Conservation (phyloP, 768 basidiomycete species). For the Mrakia gelida region DNA sequence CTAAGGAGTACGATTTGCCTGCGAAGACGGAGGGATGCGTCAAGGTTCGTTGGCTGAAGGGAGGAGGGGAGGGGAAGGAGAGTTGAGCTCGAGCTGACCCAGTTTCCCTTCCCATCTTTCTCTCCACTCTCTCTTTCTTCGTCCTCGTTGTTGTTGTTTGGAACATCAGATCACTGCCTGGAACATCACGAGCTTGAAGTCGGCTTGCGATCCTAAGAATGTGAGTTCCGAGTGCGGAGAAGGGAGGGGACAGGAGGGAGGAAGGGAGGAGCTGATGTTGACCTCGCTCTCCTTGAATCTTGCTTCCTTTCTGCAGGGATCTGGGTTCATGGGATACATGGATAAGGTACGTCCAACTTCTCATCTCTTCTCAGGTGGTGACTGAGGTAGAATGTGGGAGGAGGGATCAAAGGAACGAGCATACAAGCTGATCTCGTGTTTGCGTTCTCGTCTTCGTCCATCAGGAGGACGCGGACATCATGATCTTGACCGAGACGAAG, state of each 20-base stretch:
- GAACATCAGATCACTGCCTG: slow-evolving; percentile 14
- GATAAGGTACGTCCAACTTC: neutral
- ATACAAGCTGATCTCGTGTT: neutral
- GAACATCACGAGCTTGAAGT: slow-evolving; percentile 30
- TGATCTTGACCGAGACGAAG: slow-evolving; percentile 32
- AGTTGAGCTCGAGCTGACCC: neutral
- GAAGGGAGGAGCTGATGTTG: neutral
- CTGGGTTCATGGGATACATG: slow-evolving; percentile 32
- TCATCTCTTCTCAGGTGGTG: no score
- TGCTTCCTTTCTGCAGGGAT: neutral
- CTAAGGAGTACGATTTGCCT: slow-evolving; percentile 6
- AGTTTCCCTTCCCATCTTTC: neutral
- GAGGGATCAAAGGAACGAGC: no score
- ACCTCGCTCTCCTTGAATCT: neutral
- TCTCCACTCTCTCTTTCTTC: neutral
- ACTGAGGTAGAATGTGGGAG: no score
- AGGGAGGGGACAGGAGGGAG: neutral
- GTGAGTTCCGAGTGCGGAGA: neutral
- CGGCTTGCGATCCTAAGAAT: slow-evolving; percentile 27
- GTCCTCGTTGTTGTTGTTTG: neutral
- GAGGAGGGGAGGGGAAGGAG: neutral
- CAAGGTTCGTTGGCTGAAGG: neutral
- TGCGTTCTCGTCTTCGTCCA: neutral
- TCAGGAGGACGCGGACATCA: slow-evolving; percentile 31
- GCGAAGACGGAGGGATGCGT: slow-evolving; percentile 14